Evolutionary conservation across 345 rosid genomes (phyloP), one percentile per base, ranked within the genome.

Genomic region (Syzygium jambos): DNA sequence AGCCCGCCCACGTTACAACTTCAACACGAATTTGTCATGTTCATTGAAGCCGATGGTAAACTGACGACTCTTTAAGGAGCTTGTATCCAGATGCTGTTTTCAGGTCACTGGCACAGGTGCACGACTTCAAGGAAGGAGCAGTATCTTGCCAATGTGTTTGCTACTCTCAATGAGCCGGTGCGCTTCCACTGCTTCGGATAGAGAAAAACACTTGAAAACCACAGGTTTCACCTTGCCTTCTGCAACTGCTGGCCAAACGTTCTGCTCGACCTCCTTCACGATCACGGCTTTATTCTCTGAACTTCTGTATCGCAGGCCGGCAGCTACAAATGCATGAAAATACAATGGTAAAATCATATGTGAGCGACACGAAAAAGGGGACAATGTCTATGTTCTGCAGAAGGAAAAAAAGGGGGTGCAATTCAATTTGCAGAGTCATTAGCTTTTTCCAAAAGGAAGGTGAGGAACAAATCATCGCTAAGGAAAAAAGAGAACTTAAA

Each of bases 151-250:
- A 41, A 94, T 90, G 87, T 96, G 99, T 78, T 87, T 85, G 90
- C 95, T 92, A 87, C 96, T 95, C 92, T 95, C 97, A 90, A 95
- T 92, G 29, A 95, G 94, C 65, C 87, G 91, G 88, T 96, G 98
- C 84, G 92, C 95, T 89, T 96, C 95, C 38, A 91, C 95, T 38
- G 96, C 96, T 88, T 92, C 88, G 0, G 94, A 89, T 88, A 95
- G 86, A 29, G 94, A 92, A 57, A 95, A 88, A 12, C 68, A 85
- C 89, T 91, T 93, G 91, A 92, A 84, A 46, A 95, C 91, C 78
- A 96, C 90, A 5, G 97, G 95, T 92, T 95, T 96, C 87, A 95
- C 95, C 90, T 93, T 93, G 51, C 97, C 95, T 5, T 90, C 92
- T n/a, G 84, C 90, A 51, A 96, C 86, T 34, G 95, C 97, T 55